Evolutionary conservation across 2,329 filamentous ascomycete genomes (phyloP).

Genomic region (Teratosphaeria viscida): DNA sequence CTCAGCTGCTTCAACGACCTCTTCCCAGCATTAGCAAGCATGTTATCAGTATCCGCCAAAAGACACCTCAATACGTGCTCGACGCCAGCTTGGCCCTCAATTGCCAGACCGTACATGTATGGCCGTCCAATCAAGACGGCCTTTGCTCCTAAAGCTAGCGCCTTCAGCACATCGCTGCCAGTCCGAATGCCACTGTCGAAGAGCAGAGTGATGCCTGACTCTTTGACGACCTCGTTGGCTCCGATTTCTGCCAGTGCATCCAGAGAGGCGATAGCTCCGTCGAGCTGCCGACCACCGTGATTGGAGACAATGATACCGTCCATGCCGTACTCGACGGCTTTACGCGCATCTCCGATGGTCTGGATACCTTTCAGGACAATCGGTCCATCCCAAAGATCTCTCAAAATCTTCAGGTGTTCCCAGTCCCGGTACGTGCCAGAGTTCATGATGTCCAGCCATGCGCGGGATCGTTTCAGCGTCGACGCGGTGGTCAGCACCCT

Average conservation of each 20-base stretch:
- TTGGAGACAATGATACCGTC: constrained; percentile 44
- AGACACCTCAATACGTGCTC: constrained; percentile 21
- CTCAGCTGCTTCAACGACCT: neutral
- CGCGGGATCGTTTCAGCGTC: neutral
- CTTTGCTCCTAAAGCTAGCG: constrained; percentile 45
- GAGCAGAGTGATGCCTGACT: constrained; percentile 13
- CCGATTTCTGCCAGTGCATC: neutral
- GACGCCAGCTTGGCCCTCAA: constrained; percentile 46
- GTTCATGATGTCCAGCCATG: constrained; percentile 45
- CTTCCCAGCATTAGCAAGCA: neutral
- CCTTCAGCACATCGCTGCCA: constrained; percentile 42
- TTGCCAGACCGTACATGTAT: constrained; percentile 47
- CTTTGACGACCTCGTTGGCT: neutral
- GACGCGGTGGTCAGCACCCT: neutral
- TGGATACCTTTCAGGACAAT: neutral
- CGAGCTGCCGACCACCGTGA: constrained; percentile 42
- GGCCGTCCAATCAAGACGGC: constrained; percentile 48
- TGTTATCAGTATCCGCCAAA: constrained; percentile 9
- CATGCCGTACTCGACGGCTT: constrained; percentile 34
- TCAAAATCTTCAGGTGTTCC: constrained; percentile 50
- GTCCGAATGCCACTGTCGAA: constrained; percentile 43
- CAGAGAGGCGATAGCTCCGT: constrained; percentile 28
- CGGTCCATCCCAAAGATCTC: constrained; percentile 44
- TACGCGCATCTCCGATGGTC: constrained; percentile 31
- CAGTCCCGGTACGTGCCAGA: constrained; percentile 32